Conservation (phyloP, 768 basidiomycete species). For the Cystoderma amianthinum region DNA sequence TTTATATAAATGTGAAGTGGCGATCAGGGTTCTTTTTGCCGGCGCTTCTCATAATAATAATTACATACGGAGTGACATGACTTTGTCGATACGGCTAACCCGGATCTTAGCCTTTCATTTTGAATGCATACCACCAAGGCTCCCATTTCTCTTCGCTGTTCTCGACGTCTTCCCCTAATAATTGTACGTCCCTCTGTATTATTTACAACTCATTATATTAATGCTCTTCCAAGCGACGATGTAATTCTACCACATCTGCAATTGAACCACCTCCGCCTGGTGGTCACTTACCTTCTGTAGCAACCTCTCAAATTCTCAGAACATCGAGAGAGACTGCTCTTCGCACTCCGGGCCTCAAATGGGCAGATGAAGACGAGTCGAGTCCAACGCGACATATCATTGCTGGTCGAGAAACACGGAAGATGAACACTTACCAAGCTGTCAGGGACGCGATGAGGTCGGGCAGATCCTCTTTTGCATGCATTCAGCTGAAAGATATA, state of each 20-base stretch:
- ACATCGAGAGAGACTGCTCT: conserved; percentile 64
- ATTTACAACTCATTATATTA: conserved; percentile 1
- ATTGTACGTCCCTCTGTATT: conserved; percentile 8
- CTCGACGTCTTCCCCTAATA: conserved; percentile 12
- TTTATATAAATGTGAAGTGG: too few relatives aligned
- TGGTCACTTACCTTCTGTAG: conserved; percentile 68
- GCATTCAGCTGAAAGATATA: not conserved
- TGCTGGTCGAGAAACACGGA: conserved; percentile 80
- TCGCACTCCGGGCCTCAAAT: conserved; percentile 65
- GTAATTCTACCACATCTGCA: conserved; percentile 36
- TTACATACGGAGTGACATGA: too few relatives aligned
- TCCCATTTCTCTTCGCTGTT: conserved; percentile 11
- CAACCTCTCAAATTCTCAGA: conserved; percentile 59
- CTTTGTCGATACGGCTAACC: conserved; percentile 6
- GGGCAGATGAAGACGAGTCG: conserved; percentile 54
- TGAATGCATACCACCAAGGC: conserved; percentile 28
- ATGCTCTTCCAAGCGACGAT: conserved; percentile 26
- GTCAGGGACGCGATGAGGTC: conserved; percentile 87
- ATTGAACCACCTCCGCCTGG: conserved; percentile 70
- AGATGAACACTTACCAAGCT: conserved; percentile 95
- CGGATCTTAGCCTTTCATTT: conserved; percentile 37
- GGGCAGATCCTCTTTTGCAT: conserved; percentile 4
- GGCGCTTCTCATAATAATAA: not conserved
- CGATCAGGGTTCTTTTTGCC: not conserved
- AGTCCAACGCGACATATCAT: conserved; percentile 37